Evolutionary conservation across 1,139 yeast genomes (phyloP).

Genomic region (Torulaspora pretoriensis): DNA sequence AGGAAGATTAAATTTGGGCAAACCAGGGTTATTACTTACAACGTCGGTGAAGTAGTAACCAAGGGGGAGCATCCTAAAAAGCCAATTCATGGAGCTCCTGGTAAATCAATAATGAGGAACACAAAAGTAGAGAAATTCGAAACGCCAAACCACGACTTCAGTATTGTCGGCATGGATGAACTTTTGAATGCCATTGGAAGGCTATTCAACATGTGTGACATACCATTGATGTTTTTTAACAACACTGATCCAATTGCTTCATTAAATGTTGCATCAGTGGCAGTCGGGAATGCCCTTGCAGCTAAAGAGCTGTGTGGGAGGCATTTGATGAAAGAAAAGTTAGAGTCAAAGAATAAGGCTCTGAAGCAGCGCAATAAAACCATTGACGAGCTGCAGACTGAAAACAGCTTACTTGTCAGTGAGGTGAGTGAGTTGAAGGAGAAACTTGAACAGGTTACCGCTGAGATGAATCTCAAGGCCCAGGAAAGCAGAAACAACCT

Average conservation of each 20-base stretch:
- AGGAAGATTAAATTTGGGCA: slow-evolving; percentile 4
- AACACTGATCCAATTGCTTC: neutral
- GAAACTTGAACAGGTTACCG: neutral
- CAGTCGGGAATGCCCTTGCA: slow-evolving; percentile 6
- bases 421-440: slow-evolving; percentile 3
- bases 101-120: slow-evolving; percentile 2
- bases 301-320: slow-evolving; percentile 7
- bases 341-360: slow-evolving; percentile 1
- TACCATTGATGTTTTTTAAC: slow-evolving; percentile 6
- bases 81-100: neutral
- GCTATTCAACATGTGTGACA: slow-evolving; percentile 6
- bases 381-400: neutral
- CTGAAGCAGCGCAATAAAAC: neutral
- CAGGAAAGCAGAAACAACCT: neutral
- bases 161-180: slow-evolving; percentile 1
- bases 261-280: neutral
- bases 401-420: neutral
- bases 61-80: neutral
- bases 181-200: slow-evolving; percentile 6
- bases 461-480: neutral
- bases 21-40: slow-evolving; percentile 3
- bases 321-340: slow-evolving; percentile 3
- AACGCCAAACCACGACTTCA: slow-evolving; percentile 4
- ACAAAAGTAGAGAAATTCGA: neutral
- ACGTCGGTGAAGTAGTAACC: neutral